phyloP scores from a whole-genome alignment of 768 basidiomycete genomes.

The Pisolithus microcarpus region DNA sequence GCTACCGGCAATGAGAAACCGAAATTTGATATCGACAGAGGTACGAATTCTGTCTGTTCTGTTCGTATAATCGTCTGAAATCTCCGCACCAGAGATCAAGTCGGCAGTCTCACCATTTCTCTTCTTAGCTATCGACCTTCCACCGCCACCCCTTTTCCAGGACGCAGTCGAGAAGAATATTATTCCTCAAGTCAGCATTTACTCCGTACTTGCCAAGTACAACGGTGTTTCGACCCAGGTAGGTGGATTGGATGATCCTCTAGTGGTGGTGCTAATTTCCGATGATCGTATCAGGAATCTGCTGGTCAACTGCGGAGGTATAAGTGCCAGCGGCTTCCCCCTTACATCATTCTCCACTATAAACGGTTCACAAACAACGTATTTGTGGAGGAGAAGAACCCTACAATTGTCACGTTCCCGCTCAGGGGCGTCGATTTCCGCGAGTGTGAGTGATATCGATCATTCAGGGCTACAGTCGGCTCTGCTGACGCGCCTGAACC shows the following conservation, averaged over 20 bases:
- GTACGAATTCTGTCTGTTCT: slow-evolving; percentile 36
- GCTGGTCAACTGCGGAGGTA: slow-evolving; percentile 78
- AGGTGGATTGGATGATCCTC: slow-evolving; percentile 21
- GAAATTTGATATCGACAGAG: slow-evolving; percentile 90
- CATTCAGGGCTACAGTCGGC: slow-evolving; percentile 12
- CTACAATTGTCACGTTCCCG: slow-evolving; percentile 97
- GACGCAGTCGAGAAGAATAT: slow-evolving; percentile 96
- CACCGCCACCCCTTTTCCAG: slow-evolving; percentile 96
- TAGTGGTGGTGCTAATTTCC: slow-evolving; percentile 8
- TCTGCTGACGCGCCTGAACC: slow-evolving; percentile 17
- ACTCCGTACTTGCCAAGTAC: slow-evolving; percentile 87
- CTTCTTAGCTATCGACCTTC: slow-evolving; percentile 92
- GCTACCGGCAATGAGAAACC: slow-evolving; percentile 73
- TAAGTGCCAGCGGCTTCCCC: slow-evolving; percentile 85
- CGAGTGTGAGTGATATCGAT: slow-evolving; percentile 62
- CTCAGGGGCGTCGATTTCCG: slow-evolving; percentile 86
- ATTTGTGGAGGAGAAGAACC: slow-evolving; percentile 98
- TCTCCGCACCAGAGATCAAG: slow-evolving; percentile 64
- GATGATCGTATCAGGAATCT: slow-evolving; percentile 54
- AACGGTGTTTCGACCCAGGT: slow-evolving; percentile 89
- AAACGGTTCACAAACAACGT: slow-evolving; percentile 95
- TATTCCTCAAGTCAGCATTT: slow-evolving; percentile 93
- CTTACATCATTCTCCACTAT: slow-evolving; percentile 89
- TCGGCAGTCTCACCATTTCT: slow-evolving; percentile 83
- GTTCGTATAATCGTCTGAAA: slow-evolving; percentile 13